Base-by-base conservation (phyloP, 2,329 filamentous ascomycete species). In the Talaromyces sp. region DNA sequence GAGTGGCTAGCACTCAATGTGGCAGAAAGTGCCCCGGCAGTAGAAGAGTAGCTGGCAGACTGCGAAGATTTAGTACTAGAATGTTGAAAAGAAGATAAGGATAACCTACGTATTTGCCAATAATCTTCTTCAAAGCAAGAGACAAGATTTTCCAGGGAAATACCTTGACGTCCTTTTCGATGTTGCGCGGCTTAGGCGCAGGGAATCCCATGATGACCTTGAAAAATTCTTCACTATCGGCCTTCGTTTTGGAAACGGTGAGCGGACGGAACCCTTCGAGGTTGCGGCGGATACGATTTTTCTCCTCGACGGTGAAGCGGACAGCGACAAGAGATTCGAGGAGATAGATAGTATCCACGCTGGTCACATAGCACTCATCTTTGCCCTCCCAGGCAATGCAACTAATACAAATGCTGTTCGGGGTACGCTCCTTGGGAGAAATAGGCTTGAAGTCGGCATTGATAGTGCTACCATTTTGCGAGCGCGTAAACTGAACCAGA, bases 151-250 rank as follows among this genome's bases (percentile, higher is more conserved):
- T 94, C 94, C 94, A 99, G 4, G 92, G 89, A 71, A 97, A 99
- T 12, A 97, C 94, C 78, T 99, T 99, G 72, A 99, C 92, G 70
- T 97, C 93, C 79, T 99, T 99, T 80, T 97, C 94, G 65, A 99
- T 99, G 71, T 97, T 97, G 64, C 94, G 85, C 19, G 94, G 94
- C 77, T 97, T 97, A 1, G 94, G 94, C 62, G 89, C 90, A 12
- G 92, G 91, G 71, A 97, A 97, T 1, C 87, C 91, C 94, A 99
- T 99, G 77, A 99, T 97, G 68, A 97, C 84, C 79, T 97, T 97
- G 86, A 97, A 97, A 75, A 97, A 97, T 59, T 95, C 91, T 74
- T 97, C 93, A 72, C 90, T 96, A 62, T 97, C 93, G 1, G 87
- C 72, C 77, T 96, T 96, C 61, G 88, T 87, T 76, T 99, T 99